These are phyloP conservation scores for Scheffersomyces amazonensis DNA, from an alignment of 805 yeast species.

Conservation along the genomic window DNA sequence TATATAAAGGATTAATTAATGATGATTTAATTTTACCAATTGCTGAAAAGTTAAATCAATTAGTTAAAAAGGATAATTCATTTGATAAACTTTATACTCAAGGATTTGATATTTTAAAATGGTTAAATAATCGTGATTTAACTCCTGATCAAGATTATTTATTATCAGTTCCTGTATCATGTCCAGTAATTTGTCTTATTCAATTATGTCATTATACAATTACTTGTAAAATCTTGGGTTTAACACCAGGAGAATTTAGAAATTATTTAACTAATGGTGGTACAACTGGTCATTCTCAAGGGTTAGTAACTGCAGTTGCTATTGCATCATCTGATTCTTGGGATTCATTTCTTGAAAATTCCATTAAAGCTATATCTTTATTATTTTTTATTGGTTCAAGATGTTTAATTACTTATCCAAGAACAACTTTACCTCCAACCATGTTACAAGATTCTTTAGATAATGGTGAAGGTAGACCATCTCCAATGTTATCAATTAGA, in stretches of 20 bases:
- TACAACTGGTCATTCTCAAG: conserved; percentile 88
- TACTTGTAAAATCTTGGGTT: conserved; percentile 79
- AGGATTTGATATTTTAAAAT: conserved; percentile 82
- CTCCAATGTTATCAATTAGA: conserved; percentile 95
- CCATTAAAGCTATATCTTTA: conserved; percentile 77
- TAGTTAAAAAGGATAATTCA: conserved; percentile 69
- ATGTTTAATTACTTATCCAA: conserved; percentile 86
- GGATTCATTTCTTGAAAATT: conserved; percentile 72
- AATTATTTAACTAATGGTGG: conserved; percentile 65
- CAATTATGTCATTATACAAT: conserved; percentile 92
- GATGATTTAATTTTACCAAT: conserved; percentile 74
- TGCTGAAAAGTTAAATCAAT: conserved; percentile 62
- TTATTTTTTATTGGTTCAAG: conserved; percentile 93
- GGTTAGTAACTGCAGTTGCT: conserved; percentile 90
- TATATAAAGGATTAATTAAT: conserved; percentile 68
- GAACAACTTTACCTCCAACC: conserved; percentile 91
- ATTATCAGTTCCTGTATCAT: conserved; percentile 87
- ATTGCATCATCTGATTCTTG: conserved; percentile 79
- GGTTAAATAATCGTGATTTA: conserved; percentile 82
- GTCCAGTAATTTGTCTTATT: conserved; percentile 96
- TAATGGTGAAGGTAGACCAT: conserved; percentile 93
- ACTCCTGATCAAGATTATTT: conserved; percentile 90
- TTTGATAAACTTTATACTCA: conserved; percentile 88
- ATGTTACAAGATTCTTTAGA: conserved; percentile 89
- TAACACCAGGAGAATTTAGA: conserved; percentile 86